These are phyloP conservation scores for Phaeosphaeriaceae sp. DNA, from an alignment of 2,329 filamentous ascomycete species.

Conservation along the genomic window DNA sequence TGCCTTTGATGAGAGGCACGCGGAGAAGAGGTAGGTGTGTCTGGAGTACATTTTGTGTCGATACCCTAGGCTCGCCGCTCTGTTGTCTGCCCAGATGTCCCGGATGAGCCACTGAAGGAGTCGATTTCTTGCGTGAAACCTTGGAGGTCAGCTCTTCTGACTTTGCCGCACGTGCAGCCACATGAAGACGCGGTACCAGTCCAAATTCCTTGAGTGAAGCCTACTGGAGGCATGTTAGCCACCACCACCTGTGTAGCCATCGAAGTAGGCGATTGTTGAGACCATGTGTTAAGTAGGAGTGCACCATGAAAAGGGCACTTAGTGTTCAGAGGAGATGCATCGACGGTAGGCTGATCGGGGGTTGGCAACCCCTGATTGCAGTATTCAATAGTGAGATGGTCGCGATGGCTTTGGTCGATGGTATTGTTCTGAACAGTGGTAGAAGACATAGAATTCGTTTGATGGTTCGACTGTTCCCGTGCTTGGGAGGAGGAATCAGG, in stretches of 20 bases:
- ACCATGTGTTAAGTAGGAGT: not conserved
- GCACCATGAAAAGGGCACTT: not conserved
- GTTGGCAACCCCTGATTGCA: not conserved
- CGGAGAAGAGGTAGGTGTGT: too few species aligned
- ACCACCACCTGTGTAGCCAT: not conserved
- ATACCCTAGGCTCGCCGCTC: not conserved
- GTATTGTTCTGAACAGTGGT: not conserved
- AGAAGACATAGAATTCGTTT: not conserved
- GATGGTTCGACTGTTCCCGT: not conserved
- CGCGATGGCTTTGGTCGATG: not conserved
- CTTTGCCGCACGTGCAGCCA: not conserved
- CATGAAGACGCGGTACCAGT: not conserved
- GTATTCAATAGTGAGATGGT: not conserved
- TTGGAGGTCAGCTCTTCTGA: not conserved
- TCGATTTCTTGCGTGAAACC: not conserved
- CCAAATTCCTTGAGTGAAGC: not conserved
- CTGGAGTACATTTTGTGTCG: too few species aligned
- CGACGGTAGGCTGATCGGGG: not conserved
- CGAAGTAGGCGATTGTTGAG: not conserved
- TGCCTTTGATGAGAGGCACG: too few species aligned
- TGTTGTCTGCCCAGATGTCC: not conserved
- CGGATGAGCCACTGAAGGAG: not conserved
- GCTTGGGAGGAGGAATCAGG: not conserved
- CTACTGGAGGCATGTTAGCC: not conserved
- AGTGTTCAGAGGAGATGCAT: not conserved